Conservation (phyloP, 2,329 filamentous ascomycete species). For the Fusarium tuaranense region DNA sequence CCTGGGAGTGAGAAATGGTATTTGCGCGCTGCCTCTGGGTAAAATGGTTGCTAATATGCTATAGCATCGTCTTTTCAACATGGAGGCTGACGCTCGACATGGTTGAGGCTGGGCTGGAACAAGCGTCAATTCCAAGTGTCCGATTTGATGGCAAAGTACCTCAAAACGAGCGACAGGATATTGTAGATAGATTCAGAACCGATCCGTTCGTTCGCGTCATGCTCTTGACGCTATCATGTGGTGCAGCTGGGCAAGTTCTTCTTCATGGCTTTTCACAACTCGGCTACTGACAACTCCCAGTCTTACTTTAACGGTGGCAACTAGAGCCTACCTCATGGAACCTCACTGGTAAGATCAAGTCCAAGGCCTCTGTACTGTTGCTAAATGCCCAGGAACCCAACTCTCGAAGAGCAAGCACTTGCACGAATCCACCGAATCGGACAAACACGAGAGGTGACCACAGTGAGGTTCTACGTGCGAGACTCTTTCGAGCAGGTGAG, state of each 20-base stretch:
- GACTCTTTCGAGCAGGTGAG: constrained; percentile 53
- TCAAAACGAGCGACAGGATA: constrained; percentile 54
- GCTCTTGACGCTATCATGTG: constrained; percentile 63
- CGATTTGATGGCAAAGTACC: constrained; percentile 62
- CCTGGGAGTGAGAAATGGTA: constrained; percentile 51
- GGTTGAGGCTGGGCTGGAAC: constrained; percentile 53
- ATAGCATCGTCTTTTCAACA: constrained; percentile 63
- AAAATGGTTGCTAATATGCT: no score
- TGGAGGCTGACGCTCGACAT: constrained; percentile 63
- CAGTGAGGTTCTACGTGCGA: constrained; percentile 51
- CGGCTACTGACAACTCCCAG: constrained; percentile 38
- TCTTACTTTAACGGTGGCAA: constrained; percentile 60
- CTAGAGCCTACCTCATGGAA: constrained; percentile 62
- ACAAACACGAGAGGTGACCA: constrained; percentile 51
- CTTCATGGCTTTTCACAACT: background rate
- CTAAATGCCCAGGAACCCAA: constrained; percentile 52
- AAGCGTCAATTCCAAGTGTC: constrained; percentile 49
- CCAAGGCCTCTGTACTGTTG: fast-evolving
- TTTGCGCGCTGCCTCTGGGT: no score
- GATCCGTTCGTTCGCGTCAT: constrained; percentile 56
- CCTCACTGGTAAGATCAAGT: constrained; percentile 55
- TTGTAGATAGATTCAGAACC: constrained; percentile 54
- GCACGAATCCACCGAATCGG: constrained; percentile 53
- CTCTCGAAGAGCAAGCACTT: constrained; percentile 57
- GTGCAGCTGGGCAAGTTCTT: constrained; percentile 55